Evolutionary conservation across 192 early-diverging fungal genomes (phyloP), one percentile per base, ranked within the genome.

Genomic region (Linderina pennispora): DNA sequence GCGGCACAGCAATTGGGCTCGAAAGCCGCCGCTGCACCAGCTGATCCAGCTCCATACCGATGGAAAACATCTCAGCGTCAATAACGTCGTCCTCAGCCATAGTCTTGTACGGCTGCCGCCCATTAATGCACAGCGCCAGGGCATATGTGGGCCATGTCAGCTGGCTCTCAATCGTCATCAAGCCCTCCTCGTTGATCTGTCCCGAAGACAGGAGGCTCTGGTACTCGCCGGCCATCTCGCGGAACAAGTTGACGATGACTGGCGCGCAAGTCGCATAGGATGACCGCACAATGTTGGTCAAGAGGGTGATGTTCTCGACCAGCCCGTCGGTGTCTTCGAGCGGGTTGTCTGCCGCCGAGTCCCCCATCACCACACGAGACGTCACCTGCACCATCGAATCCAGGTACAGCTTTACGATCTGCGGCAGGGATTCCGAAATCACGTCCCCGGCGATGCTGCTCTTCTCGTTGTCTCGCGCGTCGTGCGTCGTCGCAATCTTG

Each of bases 111-210:
- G 83, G 79, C 78, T 78, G 77, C 33, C 90, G 66, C n/a, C 74
- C 82, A 5, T 82, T 80, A 34, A 93, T 65, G 40, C 78, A 78
- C 40, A 75, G 65, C 2, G 78, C 84, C 32, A 82, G 81, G 8
- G 85, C 79, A 35, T 93, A 90, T 8, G 91, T 77, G 22, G 90
- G 59, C 87, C 86, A 91, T 0, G 88, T 78, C 49, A 91, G 70
- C 58, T 88, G 84, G 35, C 58, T 72, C 49, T 86, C 79, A 15
- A 74, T 61, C 3, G 78, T 45, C 1, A 48, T 39, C 8, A 84
- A 40, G 2, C 58, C 68, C 15, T 78, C 65, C 13, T 67, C 77
- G 56, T 70, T 41, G 8, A 58, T 50, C 25, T 57, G 66, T 0
- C 61, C 62, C 8, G 49, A 43, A 16, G 48, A 48, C 16, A 75